A percentile compares a stretch with the other conserved stretches of the same genome.
Conservation (phyloP, 352 stramenopile genomes). For the Globisporangium megalacanthum region DNA sequence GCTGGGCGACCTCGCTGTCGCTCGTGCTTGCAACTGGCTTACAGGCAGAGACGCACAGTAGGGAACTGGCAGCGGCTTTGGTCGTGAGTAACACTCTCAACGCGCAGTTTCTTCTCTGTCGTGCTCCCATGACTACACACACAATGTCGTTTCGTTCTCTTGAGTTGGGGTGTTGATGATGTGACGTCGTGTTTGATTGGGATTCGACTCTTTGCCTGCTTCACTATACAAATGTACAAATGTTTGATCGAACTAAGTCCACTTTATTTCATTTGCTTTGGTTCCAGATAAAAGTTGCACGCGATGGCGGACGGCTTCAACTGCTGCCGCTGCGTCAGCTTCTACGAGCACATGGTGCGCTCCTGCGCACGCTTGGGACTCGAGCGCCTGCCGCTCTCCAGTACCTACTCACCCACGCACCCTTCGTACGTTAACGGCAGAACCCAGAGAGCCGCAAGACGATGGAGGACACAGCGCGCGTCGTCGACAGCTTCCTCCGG, state of each 20-base stretch:
- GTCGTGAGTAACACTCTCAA: not conserved
- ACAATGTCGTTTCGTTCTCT: not conserved
- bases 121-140: constrained; percentile 10
- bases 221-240: not conserved
- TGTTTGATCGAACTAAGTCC: not conserved
- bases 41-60: constrained; percentile 1
- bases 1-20: constrained; percentile 3
- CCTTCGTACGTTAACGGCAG: no score
- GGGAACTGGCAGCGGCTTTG: no score
- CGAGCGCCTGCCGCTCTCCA: no score
- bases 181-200: not conserved
- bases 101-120: constrained; percentile 8
- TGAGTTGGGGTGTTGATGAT: not conserved
- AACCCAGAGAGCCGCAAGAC: constrained; percentile 71
- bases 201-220: not conserved
- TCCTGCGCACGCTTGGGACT: no score
- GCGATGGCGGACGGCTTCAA: constrained; percentile 23
- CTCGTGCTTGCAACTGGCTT: constrained; percentile 14
- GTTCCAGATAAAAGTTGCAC: not conserved
- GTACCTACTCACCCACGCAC: no score
- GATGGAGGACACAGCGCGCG: constrained; percentile 77
- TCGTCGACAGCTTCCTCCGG: constrained; percentile 64
- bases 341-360: constrained; percentile 76
- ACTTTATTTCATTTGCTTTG: not conserved
- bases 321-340: constrained; percentile 63